phyloP scores from a whole-genome alignment of 495 filamentous ascomycete genomes.

The Tuber brumale region DNA sequence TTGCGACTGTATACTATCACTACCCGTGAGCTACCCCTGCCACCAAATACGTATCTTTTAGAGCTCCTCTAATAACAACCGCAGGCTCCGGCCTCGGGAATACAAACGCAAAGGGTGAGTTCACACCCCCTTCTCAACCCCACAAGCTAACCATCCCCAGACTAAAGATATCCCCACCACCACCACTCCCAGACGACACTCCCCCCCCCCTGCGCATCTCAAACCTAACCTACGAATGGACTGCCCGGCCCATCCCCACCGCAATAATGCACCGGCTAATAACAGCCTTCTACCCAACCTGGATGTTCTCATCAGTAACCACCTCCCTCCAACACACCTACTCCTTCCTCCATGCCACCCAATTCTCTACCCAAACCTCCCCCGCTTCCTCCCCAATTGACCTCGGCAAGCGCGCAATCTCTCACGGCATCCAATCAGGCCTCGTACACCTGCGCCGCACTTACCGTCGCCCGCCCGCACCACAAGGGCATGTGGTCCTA shows the following conservation, averaged over 20 bases:
- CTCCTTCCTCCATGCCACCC: slow-evolving; percentile 13
- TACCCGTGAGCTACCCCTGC: slow-evolving; percentile 28
- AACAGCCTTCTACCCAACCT: slow-evolving; percentile 29
- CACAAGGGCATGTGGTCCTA: slow-evolving; percentile 34
- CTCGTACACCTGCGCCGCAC: slow-evolving; percentile 12
- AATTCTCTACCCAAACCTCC: not conserved
- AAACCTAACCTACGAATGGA: slow-evolving; percentile 28
- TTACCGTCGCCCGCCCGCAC: slow-evolving; percentile 23
- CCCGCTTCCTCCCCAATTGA: not conserved
- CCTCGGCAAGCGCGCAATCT: not conserved
- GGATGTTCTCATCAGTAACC: slow-evolving; percentile 30
- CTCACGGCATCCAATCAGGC: slow-evolving; percentile 1
- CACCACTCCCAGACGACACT: slow-evolving; percentile 7
- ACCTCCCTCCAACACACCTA: slow-evolving; percentile 19
- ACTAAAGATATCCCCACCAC: slow-evolving; percentile 2
- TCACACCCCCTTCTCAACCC: slow-evolving; percentile 8
- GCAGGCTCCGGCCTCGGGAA: slow-evolving; percentile 26
- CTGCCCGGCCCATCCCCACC: slow-evolving; percentile 24
- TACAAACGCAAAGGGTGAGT: slow-evolving; percentile 32
- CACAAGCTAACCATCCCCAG: not conserved
- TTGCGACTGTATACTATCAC: slow-evolving; percentile 34
- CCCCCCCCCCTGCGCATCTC: slow-evolving; percentile 23
- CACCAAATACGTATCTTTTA: not conserved
- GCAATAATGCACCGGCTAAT: slow-evolving; percentile 27
- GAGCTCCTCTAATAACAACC: not conserved